Base-by-base conservation (phyloP, 2,329 filamentous ascomycete genomes). In the Rasamsonia emersonii region DNA sequence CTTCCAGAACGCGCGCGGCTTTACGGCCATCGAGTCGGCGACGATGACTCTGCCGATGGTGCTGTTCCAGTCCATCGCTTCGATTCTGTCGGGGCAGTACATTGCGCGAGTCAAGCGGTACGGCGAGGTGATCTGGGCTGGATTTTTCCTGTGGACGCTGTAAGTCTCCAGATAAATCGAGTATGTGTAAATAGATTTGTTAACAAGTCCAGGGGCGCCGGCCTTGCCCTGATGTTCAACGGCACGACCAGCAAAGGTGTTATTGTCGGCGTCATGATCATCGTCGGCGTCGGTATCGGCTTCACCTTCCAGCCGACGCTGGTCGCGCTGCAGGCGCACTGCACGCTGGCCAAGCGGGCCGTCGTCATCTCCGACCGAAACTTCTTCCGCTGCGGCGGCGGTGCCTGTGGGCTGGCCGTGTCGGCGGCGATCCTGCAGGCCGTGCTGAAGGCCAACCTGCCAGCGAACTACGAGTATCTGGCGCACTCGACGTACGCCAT, bases 281-380 rank as follows among this genome's bases (percentile, higher is more conserved):
- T 77, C 4, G 55, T 70, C 18, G 68, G 73, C 2, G 46, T 66
- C 3, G 73, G 74, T 7, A 57, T 75, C 1, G 76, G 76, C 1
- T 64, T 61, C 36, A 59, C 62, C 4, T 69, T 71, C 39, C 68
- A 72, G 37, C 67, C 68, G 3, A 67, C 63, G 0, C 58, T 79
- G 0, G 65, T 78, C 4, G 75, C 74, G 2, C 50, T 73, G 9
- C 73, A 77, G 46, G 71, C 73, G 0, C 72, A 78, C 47, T 68
- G 64, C 14, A 58, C 63, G 1, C 74, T 73, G 46, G 54, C 65
- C 0, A 68, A 78, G 25, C 65, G 76, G 13, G 76, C 77, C 1
- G 70, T 79, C 1, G 68, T 77, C 13, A 79, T 77, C 20, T 73
- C 71, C 2, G 69, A 71, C 31, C 64, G 76, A 1, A 80, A 80